Conservation (phyloP, 495 filamentous ascomycete genomes). For the Penicillium ucsense region DNA sequence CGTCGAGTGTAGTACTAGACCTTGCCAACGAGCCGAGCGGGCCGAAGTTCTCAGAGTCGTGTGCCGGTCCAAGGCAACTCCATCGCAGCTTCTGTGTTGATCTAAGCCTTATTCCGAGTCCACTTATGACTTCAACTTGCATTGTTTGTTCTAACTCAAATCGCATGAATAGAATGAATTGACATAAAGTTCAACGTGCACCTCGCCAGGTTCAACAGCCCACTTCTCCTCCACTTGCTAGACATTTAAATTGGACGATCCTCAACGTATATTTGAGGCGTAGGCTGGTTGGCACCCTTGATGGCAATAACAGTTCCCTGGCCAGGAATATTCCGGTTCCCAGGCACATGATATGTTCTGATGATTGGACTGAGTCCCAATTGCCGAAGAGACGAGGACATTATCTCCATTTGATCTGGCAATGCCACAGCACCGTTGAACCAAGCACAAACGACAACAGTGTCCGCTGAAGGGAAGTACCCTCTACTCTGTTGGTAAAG, state of each 20-base stretch:
- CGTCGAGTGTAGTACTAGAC: too few relatives aligned
- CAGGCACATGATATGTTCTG: background rate
- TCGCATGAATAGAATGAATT: too few relatives aligned
- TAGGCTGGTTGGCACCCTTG: background rate
- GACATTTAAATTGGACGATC: background rate
- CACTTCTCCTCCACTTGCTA: background rate
- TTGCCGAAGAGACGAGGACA: background rate
- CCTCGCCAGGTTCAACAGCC: too few relatives aligned
- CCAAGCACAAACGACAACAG: background rate
- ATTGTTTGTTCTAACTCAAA: too few relatives aligned
- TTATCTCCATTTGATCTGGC: background rate
- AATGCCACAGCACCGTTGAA: background rate
- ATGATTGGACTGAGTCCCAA: background rate
- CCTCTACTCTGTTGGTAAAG: background rate
- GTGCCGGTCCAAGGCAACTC: too few relatives aligned
- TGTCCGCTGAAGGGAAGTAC: background rate
- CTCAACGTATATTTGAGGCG: background rate
- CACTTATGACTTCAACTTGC: too few relatives aligned
- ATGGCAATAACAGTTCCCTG: background rate
- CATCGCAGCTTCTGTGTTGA: too few relatives aligned
- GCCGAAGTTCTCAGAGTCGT: too few relatives aligned
- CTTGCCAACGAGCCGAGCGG: too few relatives aligned
- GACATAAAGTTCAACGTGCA: too few relatives aligned
- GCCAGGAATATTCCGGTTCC: background rate
- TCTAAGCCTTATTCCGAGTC: too few relatives aligned